Evolutionary conservation across 805 yeast genomes (phyloP).

Genomic region (Myxozyma melibiosi): DNA sequence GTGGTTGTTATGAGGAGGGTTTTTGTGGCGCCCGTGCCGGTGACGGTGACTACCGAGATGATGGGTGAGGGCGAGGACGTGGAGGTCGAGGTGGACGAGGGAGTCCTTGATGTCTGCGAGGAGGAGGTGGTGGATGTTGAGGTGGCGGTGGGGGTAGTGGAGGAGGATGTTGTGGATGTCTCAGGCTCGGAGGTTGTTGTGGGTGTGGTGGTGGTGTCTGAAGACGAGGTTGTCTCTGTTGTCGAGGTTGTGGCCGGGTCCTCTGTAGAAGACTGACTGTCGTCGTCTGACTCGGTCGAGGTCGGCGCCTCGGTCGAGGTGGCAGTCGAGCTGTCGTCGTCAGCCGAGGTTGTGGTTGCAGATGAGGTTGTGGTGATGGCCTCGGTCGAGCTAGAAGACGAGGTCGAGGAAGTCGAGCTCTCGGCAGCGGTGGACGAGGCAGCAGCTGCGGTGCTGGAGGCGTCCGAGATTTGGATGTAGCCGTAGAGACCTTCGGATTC

Average conservation of each 20-base stretch:
- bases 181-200: not conserved
- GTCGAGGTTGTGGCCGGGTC: not conserved
- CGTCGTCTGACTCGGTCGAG: not conserved
- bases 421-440: no score
- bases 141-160: conserved; percentile 4
- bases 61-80: conserved; percentile 19
- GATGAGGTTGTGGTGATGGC: conserved; percentile 32
- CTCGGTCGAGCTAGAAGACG: conserved; percentile 34
- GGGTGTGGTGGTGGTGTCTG: conserved; percentile 10
- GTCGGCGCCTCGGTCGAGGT: conserved; percentile 3
- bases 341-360: conserved; percentile 5
- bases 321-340: conserved; percentile 7
- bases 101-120: not conserved
- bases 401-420: conserved; percentile 23
- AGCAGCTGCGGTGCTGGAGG: conserved; percentile 40
- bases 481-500: conserved; percentile 52
- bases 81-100: conserved; percentile 5
- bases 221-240: not conserved
- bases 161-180: not conserved
- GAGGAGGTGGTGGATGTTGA: not conserved
- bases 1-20: conserved; percentile 32
- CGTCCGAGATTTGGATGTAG: conserved; percentile 49
- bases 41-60: conserved; percentile 38
- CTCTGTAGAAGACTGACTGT: not conserved
- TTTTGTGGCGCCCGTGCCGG: conserved; percentile 31